Evolutionary conservation across 257 asterid species (phyloP), one percentile per base, ranked within the genome.

Genomic region (Capsicum pubescens): DNA sequence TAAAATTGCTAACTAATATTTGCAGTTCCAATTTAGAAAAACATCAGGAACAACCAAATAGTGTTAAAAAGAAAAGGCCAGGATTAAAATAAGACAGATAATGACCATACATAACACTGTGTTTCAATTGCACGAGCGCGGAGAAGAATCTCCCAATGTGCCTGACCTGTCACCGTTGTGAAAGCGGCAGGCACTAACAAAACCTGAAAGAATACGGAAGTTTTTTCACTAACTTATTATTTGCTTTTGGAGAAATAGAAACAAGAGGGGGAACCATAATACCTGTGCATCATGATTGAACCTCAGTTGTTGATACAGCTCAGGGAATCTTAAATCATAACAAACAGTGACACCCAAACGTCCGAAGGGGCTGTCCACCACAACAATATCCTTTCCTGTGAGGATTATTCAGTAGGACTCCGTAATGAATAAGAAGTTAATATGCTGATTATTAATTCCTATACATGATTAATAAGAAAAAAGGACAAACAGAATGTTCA

Each of bases 51-150:
- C 9, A 76, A 76, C 48, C 81, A 54, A 14, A 54, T 8, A 0
- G 1, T 76, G 81, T 26, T 76, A 8, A 54, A 76, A 0, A 15
- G 3, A 14, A 19, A 58, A 26, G 64, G 64, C 14, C 64, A 21
- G 48, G 8, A 9, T 52, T 54, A 48, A 76, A 76, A 0, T 8
- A 76, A 26, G 14, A 54, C 63, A 26, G 48, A 76, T 76, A 14
- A 4, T 8, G 3, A 9, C 64, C 93, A 77, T 92, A 96, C 98
- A 50, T 96, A 96, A 83, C 99, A 94, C 86, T 94, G 99, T 55
- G 98, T 96, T 90, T 96, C 98, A 63, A 96, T 91, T 55, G 99
- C 99, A 83, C 98, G 95, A 19, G 98, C 98, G 21, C 98, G 98
- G 35, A 96, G 97, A 89, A 96, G 93, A 80, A 93, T 83, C 90